phyloP scores from a whole-genome alignment of 352 stramenopile genomes.

The Globisporangium perplexum region DNA sequence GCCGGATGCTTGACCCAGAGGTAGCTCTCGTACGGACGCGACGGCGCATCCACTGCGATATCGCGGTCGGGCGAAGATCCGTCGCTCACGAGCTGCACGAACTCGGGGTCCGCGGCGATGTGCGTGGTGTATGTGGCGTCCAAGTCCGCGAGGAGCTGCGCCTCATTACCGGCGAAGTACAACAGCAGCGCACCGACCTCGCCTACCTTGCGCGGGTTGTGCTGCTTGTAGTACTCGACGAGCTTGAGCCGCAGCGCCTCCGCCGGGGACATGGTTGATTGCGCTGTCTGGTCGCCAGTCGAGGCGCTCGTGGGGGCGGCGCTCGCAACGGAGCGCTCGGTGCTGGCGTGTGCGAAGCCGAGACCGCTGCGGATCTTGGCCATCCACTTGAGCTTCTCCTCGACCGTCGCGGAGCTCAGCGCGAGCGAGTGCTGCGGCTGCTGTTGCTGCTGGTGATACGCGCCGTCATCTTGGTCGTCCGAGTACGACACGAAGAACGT shows the following conservation, averaged over 20 bases:
- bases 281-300: neutral
- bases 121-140: slow-evolving; percentile 56
- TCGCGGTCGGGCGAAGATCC: too few species aligned
- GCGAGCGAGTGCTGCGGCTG: slow-evolving; percentile 14
- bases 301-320: neutral
- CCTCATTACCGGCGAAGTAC: slow-evolving; percentile 55
- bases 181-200: slow-evolving; percentile 71
- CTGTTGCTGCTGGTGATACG: neutral
- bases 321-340: neutral
- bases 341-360: slow-evolving; percentile 19
- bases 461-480: neutral
- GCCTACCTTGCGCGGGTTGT: slow-evolving; percentile 85
- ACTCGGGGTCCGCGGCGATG: slow-evolving; percentile 27
- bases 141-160: slow-evolving; percentile 47
- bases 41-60: too few species aligned
- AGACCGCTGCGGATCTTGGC: slow-evolving; percentile 40
- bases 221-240: slow-evolving; percentile 86
- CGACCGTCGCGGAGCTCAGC: slow-evolving; percentile 27
- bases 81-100: slow-evolving; percentile 16
- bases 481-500: slow-evolving; percentile 14
- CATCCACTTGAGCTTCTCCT: slow-evolving; percentile 54
- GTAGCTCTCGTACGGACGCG: slow-evolving; percentile 29
- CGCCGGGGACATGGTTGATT: neutral
- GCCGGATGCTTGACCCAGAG: slow-evolving; percentile 34
- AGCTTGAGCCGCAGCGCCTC: slow-evolving; percentile 37